A percentile compares a stretch with the other conserved stretches of the same genome.
phyloP scores from a whole-genome alignment of 2,329 filamentous ascomycete genomes.

The Apiospora marii region DNA sequence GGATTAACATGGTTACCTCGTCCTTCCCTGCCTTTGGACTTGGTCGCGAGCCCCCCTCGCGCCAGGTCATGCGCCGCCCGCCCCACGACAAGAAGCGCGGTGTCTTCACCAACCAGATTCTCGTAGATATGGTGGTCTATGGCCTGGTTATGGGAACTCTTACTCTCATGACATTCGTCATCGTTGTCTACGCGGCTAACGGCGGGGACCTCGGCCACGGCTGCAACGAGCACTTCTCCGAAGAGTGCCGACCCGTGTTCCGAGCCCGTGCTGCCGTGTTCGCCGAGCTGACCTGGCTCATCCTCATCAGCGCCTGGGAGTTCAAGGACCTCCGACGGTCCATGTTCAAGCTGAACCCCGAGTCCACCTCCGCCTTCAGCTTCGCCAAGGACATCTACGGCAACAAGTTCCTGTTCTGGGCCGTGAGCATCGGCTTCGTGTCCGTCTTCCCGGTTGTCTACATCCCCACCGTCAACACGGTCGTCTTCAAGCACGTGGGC shows the following conservation, averaged over 20 bases:
- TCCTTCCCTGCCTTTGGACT: conserved; percentile 89
- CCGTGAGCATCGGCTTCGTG: conserved; percentile 66
- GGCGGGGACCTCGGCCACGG: conserved; percentile 62
- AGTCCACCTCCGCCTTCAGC: conserved; percentile 58
- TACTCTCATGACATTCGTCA: conserved; percentile 71
- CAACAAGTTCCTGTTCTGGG: conserved; percentile 76
- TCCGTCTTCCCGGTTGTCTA: conserved; percentile 75
- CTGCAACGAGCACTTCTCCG: conserved; percentile 69
- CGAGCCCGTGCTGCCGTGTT: conserved; percentile 77
- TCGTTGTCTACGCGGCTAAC: conserved; percentile 66
- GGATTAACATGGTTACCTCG: conserved; percentile 94
- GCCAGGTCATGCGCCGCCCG: conserved; percentile 81
- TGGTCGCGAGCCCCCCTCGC: conserved; percentile 77
- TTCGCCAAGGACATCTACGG: conserved; percentile 70
- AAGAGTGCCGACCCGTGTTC: conserved; percentile 68
- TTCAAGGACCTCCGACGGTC: conserved; percentile 77
- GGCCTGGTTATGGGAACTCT: conserved; percentile 79
- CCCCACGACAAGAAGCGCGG: conserved; percentile 74
- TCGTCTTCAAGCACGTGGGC: conserved; percentile 75
- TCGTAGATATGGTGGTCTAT: conserved; percentile 82
- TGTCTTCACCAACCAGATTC: conserved; percentile 80
- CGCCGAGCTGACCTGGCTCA: conserved; percentile 76
- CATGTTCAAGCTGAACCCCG: conserved; percentile 71
- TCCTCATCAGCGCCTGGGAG: conserved; percentile 80
- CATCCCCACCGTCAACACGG: conserved; percentile 73